These are phyloP conservation scores for Phytophthora parvispora DNA, from an alignment of 352 stramenopile species.

Conservation along the genomic window DNA sequence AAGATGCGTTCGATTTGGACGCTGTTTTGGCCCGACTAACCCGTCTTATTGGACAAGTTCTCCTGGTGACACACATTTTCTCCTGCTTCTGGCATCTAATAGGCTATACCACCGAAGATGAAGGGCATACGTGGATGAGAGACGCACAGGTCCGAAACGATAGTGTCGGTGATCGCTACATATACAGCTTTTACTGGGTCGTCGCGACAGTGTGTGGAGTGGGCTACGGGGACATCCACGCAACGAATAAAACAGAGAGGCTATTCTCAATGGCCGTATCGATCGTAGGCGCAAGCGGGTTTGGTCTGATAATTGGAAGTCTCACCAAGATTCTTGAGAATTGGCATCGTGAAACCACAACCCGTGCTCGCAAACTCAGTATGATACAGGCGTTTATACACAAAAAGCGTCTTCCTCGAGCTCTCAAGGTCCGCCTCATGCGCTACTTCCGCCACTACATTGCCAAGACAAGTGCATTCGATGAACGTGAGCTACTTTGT, in stretches of 20 bases:
- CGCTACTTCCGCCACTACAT: slow-evolving; percentile 89
- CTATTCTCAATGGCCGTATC: slow-evolving; percentile 79
- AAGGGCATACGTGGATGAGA: slow-evolving; percentile 52
- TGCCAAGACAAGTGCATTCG: slow-evolving; percentile 77
- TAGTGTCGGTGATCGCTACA: slow-evolving; percentile 56
- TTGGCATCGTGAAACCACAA: slow-evolving; percentile 74
- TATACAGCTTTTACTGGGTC: slow-evolving; percentile 92
- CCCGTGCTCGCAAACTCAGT: slow-evolving; percentile 62
- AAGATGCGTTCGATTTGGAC: slow-evolving; percentile 75
- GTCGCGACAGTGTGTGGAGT: slow-evolving; percentile 82
- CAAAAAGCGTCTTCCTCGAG: slow-evolving; percentile 67
- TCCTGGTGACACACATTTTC: slow-evolving; percentile 80
- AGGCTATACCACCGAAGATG: slow-evolving; percentile 47
- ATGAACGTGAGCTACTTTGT: slow-evolving; percentile 78
- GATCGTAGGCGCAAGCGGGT: slow-evolving; percentile 80
- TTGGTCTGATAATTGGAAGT: slow-evolving; percentile 86
- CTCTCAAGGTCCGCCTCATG: slow-evolving; percentile 59
- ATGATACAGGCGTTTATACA: slow-evolving; percentile 75
- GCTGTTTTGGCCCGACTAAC: slow-evolving; percentile 72
- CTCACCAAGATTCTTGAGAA: slow-evolving; percentile 89
- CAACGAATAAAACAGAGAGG: slow-evolving; percentile 75
- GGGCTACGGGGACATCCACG: slow-evolving; percentile 86
- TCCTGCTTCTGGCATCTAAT: slow-evolving; percentile 87
- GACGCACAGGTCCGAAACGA: slow-evolving; percentile 30
- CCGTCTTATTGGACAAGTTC: slow-evolving; percentile 67